Evolutionary conservation across 2,329 filamentous ascomycete species (phyloP), one percentile per base, ranked within the genome.

Genomic region (Aspergillus candidus): DNA sequence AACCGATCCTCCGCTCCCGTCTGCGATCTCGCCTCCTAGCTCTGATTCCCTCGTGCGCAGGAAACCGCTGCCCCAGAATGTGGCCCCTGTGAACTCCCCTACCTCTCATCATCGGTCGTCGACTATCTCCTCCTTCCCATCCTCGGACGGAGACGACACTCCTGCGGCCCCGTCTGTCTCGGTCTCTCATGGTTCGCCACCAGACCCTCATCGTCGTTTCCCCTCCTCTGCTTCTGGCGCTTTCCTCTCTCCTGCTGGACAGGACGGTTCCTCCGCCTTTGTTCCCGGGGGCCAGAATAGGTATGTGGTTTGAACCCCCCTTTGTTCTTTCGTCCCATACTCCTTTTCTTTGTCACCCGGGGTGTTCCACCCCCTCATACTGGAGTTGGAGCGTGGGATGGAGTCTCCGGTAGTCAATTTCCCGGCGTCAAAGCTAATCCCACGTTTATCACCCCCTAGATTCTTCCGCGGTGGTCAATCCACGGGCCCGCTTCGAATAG

Each of bases 61-160:
- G 53, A 79, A 79, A 60, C 75, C 77, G 55, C 62, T 80, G 49
- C 77, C 76, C 49, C 63, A 68, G 47, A 71, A 70, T 64, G 67
- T 68, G 49, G 72, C 74, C 40, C 70, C 74, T 50, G 65, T 72
- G 48, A 57, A 27, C 7, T 48, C 40, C 32, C 41, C 35, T 41
- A 48, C 35, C 43, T 45, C 46, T 38, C 35, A 41, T 46, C 58
- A 27, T 34, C 49, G 46, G 39, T 50, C 48, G 45, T 49, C 50
- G 22, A 50, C 51, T 38, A 49, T 54, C 37, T 58, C 55, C 43
- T 52, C 55, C 41, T 40, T 41, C 54, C 42, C 53, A 50, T 54
- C 57, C 53, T 40, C 55, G 50, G 40, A 44, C 54, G 51, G 51
- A 46, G 47, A 50, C 58, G 50, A 60, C 48, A 51, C 52, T 30